Conservation (phyloP, 2,329 filamentous ascomycete species). For the Diaporthe vaccinii region DNA sequence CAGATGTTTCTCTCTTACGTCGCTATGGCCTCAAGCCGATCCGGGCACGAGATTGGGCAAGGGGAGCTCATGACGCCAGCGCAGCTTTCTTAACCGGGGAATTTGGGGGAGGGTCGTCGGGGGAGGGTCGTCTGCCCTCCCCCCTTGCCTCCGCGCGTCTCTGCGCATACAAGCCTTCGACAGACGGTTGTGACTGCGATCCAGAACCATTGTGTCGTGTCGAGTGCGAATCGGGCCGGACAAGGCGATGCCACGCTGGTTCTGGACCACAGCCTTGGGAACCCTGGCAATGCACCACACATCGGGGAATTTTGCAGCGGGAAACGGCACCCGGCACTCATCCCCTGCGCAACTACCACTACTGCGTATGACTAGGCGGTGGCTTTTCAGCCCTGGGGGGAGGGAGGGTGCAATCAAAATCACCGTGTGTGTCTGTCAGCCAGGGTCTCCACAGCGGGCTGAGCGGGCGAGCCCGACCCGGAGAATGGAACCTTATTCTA, state of each 20-base stretch:
- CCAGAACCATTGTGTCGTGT: not conserved
- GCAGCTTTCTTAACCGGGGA: not conserved
- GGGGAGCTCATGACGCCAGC: not conserved
- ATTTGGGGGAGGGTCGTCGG: not conserved
- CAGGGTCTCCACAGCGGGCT: constrained; percentile 31
- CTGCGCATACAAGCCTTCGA: not conserved
- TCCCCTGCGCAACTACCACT: not conserved
- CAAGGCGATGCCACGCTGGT: constrained; percentile 3
- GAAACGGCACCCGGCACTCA: constrained; percentile 13
- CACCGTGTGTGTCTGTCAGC: not conserved
- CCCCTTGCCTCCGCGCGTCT: not conserved
- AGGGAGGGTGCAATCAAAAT: constrained; percentile 1
- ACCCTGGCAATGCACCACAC: constrained; percentile 21
- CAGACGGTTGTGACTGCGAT: not conserved
- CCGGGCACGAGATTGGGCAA: not conserved
- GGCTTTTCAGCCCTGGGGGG: constrained; percentile 11
- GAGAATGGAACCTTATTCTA: constrained; percentile 30
- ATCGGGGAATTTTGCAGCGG: constrained; percentile 24
- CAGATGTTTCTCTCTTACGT: not conserved
- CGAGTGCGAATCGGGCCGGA: constrained; percentile 9
- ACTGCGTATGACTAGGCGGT: not conserved
- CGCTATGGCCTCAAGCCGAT: too few species aligned
- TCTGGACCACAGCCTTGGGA: constrained; percentile 2
- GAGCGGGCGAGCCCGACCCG: constrained; percentile 25
- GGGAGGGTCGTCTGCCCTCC: not conserved